Conservation (phyloP, 1,284 basidiomycete genomes). For the Leccinum brunneo-olivaceum region DNA sequence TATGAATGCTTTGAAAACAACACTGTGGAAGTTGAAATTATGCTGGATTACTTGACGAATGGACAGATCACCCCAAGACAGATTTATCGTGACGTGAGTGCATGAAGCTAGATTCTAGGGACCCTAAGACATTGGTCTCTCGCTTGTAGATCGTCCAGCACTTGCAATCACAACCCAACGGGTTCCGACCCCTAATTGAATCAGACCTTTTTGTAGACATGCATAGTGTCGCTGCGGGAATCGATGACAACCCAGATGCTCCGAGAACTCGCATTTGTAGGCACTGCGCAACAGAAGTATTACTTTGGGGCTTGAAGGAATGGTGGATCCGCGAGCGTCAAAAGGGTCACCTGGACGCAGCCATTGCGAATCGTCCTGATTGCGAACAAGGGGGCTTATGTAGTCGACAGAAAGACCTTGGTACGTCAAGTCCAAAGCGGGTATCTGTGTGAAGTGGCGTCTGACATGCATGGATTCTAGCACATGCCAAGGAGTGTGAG, state of each 20-base stretch:
- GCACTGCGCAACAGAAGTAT: conserved; percentile 63
- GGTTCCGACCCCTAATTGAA: conserved; percentile 61
- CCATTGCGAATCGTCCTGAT: conserved; percentile 49
- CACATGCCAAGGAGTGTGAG: conserved; percentile 68
- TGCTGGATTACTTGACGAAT: conserved; percentile 66
- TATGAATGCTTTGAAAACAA: conserved; percentile 75
- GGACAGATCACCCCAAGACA: conserved; percentile 55
- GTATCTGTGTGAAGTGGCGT: conserved; percentile 1
- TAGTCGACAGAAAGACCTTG: conserved; percentile 51
- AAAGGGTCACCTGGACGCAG: conserved; percentile 54
- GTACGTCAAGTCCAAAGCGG: conserved; percentile 35
- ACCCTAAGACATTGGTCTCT: conserved; percentile 4
- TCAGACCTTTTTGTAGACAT: conserved; percentile 62
- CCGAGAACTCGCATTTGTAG: conserved; percentile 58
- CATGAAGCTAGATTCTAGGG: conserved; percentile 4
- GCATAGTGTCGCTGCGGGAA: conserved; percentile 46
- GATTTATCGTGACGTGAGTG: conserved; percentile 64
- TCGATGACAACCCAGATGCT: conserved; percentile 48
- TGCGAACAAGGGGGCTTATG: conserved; percentile 57
- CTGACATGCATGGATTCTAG: conserved; percentile 31
- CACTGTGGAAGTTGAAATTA: conserved; percentile 68
- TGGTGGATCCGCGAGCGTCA: conserved; percentile 75
- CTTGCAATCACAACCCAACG: conserved; percentile 51
- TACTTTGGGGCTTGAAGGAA: conserved; percentile 65
- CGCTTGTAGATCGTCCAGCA: conserved; percentile 50